Base-by-base conservation (phyloP, 2,329 filamentous ascomycete genomes). In the Cladophialophora yegresii region DNA sequence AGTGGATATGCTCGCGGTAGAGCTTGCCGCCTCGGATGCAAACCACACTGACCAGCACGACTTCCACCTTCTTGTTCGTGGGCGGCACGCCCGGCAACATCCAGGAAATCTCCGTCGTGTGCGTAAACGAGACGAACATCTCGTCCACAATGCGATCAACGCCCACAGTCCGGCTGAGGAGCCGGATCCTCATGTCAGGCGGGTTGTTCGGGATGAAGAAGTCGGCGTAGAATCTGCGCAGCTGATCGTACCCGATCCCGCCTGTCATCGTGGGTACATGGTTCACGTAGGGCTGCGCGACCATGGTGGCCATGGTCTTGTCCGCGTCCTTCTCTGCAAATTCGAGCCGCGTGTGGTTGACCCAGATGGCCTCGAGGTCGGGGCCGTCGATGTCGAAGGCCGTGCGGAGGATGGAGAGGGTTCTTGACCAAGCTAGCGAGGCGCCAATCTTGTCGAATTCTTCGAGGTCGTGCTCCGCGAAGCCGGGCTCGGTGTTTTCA, bases 381-480 rank as follows among this genome's bases (percentile, higher is more conserved):
- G 55, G 57, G 4, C 69, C 66, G 3, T 74, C 72, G 20, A 76
- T 73, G 56, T 74, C 75, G 71, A 92, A 90, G 0, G 85, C 88
- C 65, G 81, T 82, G 47, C 87, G 80, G 40, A 90, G 79, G 0
- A 81, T 76, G 1, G 80, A 79, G 63, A 93, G 72, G 40, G 85
- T 87, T 7, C 90, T 81, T n/a, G 82, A 85, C 83, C 87, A 92
- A 0, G 89, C 88, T 22, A 92, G 72, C n/a, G 84, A 82, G 1
- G 88, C 84, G 0, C 83, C 83, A 2, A 89, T 79, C 9, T 82
- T 79, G 67, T 91, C 83, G 70, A 86, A 92, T 68, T 89, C 85
- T 2, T 89, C 86, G 33, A 90, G 74, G 62, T 91, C 85, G 22
- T 83, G 81, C 75, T 92, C 89, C 0, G 89, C 89, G 67, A 93